Evolutionary conservation across 2,329 filamentous ascomycete genomes (phyloP).

Genomic region (Xylaria arbuscula): DNA sequence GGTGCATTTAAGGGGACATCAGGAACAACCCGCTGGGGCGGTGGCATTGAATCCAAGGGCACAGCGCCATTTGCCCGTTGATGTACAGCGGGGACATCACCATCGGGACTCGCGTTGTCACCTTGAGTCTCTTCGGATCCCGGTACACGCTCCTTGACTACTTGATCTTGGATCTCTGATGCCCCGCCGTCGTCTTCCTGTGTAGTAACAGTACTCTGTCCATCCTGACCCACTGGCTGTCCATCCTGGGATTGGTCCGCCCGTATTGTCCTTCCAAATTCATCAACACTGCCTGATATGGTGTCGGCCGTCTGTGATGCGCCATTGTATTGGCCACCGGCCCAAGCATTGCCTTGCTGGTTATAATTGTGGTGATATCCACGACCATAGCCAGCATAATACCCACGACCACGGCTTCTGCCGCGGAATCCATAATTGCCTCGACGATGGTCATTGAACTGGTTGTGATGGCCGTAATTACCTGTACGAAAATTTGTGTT

Average conservation of each 20-base stretch:
- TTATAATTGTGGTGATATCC: constrained; percentile 63
- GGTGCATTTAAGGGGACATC: constrained; percentile 77
- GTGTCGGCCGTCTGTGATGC: constrained; percentile 41
- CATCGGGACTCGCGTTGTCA: constrained; percentile 48
- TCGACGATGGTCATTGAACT: constrained; percentile 81
- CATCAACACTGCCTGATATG: constrained; percentile 52
- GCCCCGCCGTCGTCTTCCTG: constrained; percentile 41
- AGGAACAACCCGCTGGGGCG: constrained; percentile 44
- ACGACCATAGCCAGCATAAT: constrained; percentile 64
- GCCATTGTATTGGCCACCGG: constrained; percentile 43
- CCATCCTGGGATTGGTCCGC: constrained; percentile 43
- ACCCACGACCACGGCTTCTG: constrained; percentile 70
- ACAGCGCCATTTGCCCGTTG: constrained; percentile 45
- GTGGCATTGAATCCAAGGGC: constrained; percentile 40
- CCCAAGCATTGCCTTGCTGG: constrained; percentile 45
- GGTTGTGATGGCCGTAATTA: constrained; percentile 82
- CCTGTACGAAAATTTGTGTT: constrained; percentile 82
- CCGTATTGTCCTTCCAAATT: constrained; percentile 54
- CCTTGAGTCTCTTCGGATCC: constrained; percentile 44
- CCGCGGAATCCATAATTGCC: constrained; percentile 76
- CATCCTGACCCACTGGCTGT: constrained; percentile 44
- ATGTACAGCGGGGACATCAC: constrained; percentile 52
- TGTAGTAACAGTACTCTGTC: constrained; percentile 40
- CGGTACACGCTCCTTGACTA: constrained; percentile 45
- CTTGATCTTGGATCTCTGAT: constrained; percentile 45